phyloP scores from a whole-genome alignment of 768 basidiomycete species.

The Rhizopogon vulgaris region DNA sequence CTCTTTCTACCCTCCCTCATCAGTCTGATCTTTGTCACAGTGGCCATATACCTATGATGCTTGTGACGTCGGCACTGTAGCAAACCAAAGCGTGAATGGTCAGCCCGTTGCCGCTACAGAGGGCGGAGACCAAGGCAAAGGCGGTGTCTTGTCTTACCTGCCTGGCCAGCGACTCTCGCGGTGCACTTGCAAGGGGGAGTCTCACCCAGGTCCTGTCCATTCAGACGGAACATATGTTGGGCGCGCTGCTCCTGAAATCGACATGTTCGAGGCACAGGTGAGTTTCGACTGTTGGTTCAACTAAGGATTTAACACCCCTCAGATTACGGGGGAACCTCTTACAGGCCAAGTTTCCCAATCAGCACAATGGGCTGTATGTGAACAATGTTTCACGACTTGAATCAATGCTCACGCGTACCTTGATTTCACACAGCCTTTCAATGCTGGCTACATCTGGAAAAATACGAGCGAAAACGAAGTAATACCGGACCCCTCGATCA shows the following conservation, averaged over 20 bases:
- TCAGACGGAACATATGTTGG: slow-evolving; percentile 74
- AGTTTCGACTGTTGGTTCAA: slow-evolving; percentile 8
- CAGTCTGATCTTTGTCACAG: slow-evolving; percentile 15
- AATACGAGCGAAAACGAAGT: slow-evolving; percentile 56
- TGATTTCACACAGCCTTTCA: slow-evolving; percentile 53
- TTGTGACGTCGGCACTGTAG: slow-evolving; percentile 80
- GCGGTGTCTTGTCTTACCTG: slow-evolving; percentile 58
- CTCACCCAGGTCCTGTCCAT: slow-evolving; percentile 78
- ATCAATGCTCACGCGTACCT: neutral
- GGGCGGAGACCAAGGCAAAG: slow-evolving; percentile 45
- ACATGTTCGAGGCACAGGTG: slow-evolving; percentile 79
- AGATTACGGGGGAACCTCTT: slow-evolving; percentile 43
- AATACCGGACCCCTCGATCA: slow-evolving; percentile 49
- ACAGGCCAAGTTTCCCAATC: slow-evolving; percentile 72
- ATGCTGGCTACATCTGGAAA: slow-evolving; percentile 63
- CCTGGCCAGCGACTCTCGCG: slow-evolving; percentile 79
- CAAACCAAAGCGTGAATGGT: slow-evolving; percentile 75
- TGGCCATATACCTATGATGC: slow-evolving; percentile 68
- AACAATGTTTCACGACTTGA: slow-evolving; percentile 4
- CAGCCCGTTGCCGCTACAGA: slow-evolving; percentile 55
- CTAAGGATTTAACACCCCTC: slow-evolving; percentile 17
- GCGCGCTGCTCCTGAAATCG: slow-evolving; percentile 83
- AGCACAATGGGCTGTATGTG: slow-evolving; percentile 73
- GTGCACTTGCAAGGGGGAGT: slow-evolving; percentile 79
- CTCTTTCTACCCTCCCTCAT: neutral